Evolutionary conservation across 495 filamentous ascomycete genomes (phyloP), one percentile per base, ranked within the genome.

Genomic region (Aspergillus steynii): DNA sequence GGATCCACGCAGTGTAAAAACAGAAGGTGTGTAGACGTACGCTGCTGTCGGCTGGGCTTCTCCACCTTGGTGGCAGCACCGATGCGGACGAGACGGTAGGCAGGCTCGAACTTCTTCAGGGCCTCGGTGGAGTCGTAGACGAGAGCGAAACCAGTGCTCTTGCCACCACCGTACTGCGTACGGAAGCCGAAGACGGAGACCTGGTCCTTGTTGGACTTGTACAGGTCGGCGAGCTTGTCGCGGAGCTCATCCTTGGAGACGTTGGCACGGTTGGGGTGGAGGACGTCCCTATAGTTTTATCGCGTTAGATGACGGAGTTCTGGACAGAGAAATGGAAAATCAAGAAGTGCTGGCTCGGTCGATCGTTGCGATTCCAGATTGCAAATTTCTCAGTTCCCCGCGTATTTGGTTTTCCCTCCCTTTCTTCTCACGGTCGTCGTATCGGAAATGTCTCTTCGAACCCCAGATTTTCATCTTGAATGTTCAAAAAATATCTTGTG

Each of bases 101-200:
- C 90, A 69, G 96, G 96, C 89, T 99, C 96, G 80, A 98, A 99
- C 83, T 97, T 97, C 90, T 97, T 98, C 87, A 98, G 86, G 69
- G 91, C 91, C 85, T 98, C 96, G 67, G 85, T 81, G 68, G 90
- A 94, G 77, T 99, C 96, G 86, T 99, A 99, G 83, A 99, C 86
- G 66, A 98, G 89, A 63, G 93, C 96, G 80, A 99, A 99, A 69
- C 96, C 96, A 61, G 94, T 98, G 80, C 89, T 95, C 89, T 98
- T 99, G 82, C 96, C 96, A 75, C 96, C 96, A 91, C 96, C 96
- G 79, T 90, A 99, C 78, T 97, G 93, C 56, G 96, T 99, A 74
- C 90, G 91, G 81, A 99, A 93, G 65, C 96, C 96, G 82, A 98
- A 99, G 78, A 95, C 92, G 79, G 86, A 92, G 80, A 98, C 86